Conservation (phyloP, 306 rosid genomes). For the Adenanthera pavonina region DNA sequence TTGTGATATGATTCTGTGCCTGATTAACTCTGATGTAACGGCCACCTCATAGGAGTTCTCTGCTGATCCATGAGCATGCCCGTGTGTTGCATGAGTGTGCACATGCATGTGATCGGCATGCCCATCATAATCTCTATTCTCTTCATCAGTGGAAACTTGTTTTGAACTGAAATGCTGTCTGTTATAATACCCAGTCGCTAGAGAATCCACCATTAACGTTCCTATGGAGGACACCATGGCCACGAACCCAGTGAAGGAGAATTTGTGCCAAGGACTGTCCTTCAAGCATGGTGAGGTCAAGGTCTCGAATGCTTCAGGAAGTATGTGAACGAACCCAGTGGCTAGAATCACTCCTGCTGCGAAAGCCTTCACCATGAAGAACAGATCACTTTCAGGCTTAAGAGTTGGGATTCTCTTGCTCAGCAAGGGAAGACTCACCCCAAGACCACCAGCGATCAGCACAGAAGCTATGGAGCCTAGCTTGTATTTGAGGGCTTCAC, state of each 20-base stretch:
- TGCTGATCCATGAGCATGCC: conserved; percentile 86
- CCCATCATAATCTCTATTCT: conserved; percentile 46
- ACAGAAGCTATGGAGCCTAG: conserved; percentile 66
- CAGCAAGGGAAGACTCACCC: conserved; percentile 64
- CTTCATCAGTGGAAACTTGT: conserved; percentile 57
- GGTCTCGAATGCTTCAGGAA: conserved; percentile 66
- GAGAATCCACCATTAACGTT: conserved; percentile 70
- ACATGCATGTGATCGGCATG: conserved; percentile 87
- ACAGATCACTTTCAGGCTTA: conserved; percentile 56
- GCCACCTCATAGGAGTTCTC: conserved; percentile 35
- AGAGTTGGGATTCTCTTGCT: conserved; percentile 61
- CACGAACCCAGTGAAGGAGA: conserved; percentile 67
- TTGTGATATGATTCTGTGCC: conserved; percentile 81
- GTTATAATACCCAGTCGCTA: conserved; percentile 66
- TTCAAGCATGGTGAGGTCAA: conserved; percentile 62
- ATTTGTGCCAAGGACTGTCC: conserved; percentile 61
- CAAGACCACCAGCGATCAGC: conserved; percentile 68
- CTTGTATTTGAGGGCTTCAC: conserved; percentile 53
- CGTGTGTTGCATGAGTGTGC: conserved; percentile 93
- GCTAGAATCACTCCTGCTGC: conserved; percentile 79
- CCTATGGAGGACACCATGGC: conserved; percentile 69
- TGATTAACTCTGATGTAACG: conserved; percentile 46
- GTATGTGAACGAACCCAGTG: conserved; percentile 74
- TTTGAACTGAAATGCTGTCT: conserved; percentile 54
- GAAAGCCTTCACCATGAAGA: conserved; percentile 74